Base-by-base conservation (phyloP, 2,329 filamentous ascomycete genomes). In the Teratosphaeria pseudoeucalypti region DNA sequence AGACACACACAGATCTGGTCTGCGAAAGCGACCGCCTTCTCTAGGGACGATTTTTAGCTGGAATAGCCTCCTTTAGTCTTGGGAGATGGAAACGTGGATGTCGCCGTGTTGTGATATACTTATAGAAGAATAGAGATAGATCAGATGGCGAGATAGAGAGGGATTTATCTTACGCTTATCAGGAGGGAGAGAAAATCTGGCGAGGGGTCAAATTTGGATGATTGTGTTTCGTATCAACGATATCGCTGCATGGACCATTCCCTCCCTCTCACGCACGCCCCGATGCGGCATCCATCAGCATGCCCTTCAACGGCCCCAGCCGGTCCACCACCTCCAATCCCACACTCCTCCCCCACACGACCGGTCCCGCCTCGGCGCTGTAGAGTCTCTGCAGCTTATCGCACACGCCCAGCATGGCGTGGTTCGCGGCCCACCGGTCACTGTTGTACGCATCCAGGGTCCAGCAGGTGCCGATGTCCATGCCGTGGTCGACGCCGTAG, bases 341-440 rank as follows among this genome's bases (percentile, higher is more conserved):
- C 54, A 90, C 70, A 57, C 89, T 92, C 62, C 92, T 82, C 56
- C 92, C 78, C 66, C 87, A 87, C 19, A 96, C 88, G 37, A 97
- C 75, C 0, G 91, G 91, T 0, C 89, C 89, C 62, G 83, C 85
- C 26, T 85, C 85, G 0, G 90, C 84, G n/a, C 87, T 87, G 74
- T 96, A 97, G 52, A 96, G 76, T 77, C 92, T 95, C 74, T 96
- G 91, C 66, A 97, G 78, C 76, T 96, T 92, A 76, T 97, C 92
- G 65, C 85, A 89, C 54, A 87, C 88, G 59, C 85, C 92, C 58
- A 92, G 79, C 73, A 95, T 81, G 61, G 87, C 81, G 61, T 80
- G 88, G 74, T 97, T 97, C 49, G 85, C 83, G 2, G 86, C 82
- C 73, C 95, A 99, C 47, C 92, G 82, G 69, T 94, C 90, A 1